These are phyloP conservation scores for Lactarius quietus DNA, from an alignment of 768 basidiomycete species.

Conservation along the genomic window DNA sequence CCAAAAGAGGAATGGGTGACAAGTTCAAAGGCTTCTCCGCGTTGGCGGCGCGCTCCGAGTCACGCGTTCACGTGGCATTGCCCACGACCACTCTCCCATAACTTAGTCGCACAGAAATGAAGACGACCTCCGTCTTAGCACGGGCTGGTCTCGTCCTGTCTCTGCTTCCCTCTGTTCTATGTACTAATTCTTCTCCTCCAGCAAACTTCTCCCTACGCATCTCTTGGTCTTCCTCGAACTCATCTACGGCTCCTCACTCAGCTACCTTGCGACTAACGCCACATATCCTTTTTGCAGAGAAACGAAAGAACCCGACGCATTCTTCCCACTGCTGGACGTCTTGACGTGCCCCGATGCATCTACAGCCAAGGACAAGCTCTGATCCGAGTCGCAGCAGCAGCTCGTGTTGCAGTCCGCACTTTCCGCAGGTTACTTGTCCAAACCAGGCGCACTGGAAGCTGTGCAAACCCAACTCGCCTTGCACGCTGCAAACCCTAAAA, in stretches of 20 bases:
- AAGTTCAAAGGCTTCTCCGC: no score
- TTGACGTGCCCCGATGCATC: slow-evolving; percentile 50
- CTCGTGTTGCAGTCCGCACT: slow-evolving; percentile 50
- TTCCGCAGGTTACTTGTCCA: slow-evolving; percentile 45
- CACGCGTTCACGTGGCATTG: no score
- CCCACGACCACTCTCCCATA: no score
- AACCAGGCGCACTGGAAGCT: slow-evolving; percentile 48
- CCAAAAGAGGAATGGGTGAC: slow-evolving; percentile 60
- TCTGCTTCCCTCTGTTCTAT: slow-evolving; percentile 6
- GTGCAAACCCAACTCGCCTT: slow-evolving; percentile 73
- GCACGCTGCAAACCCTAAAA: slow-evolving; percentile 73
- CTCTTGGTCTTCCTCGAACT: slow-evolving; percentile 34
- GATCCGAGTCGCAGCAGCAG: slow-evolving; percentile 52
- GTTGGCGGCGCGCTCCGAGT: no score
- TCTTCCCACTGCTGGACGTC: slow-evolving; percentile 73
- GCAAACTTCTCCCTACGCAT: slow-evolving; percentile 37
- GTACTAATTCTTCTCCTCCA: slow-evolving; percentile 30
- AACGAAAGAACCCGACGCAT: slow-evolving; percentile 65
- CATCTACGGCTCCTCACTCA: slow-evolving; percentile 2
- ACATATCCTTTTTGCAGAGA: slow-evolving; percentile 52
- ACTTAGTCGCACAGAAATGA: neutral
- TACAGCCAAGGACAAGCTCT: slow-evolving; percentile 35
- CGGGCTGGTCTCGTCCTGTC: slow-evolving; percentile 3
- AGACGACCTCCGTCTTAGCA: slow-evolving; percentile 1
- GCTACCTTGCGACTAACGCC: neutral